phyloP scores from a whole-genome alignment of 306 rosid genomes.

The Rosa chinensis region DNA sequence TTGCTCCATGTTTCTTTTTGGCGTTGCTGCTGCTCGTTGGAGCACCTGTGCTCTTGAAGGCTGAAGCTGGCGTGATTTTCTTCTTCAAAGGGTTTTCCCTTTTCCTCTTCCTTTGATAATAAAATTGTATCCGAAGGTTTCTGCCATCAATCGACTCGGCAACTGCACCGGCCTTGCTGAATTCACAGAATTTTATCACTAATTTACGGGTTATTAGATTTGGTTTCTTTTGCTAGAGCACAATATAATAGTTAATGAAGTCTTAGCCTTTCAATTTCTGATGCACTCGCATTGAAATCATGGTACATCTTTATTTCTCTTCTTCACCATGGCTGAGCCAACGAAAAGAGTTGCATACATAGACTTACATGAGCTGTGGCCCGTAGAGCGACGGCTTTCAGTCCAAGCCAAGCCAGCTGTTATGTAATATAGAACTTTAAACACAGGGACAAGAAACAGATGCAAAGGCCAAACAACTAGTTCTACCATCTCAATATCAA shows the following conservation, averaged over 20 bases:
- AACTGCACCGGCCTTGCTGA: background rate
- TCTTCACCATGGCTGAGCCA: background rate
- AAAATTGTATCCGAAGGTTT: too few relatives aligned
- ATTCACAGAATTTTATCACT: background rate
- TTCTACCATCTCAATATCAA: conserved; percentile 8
- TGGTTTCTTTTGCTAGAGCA: background rate
- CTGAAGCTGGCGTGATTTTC: too few relatives aligned
- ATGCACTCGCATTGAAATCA: background rate
- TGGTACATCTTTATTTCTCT: background rate
- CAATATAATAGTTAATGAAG: too few relatives aligned
- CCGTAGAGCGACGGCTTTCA: background rate
- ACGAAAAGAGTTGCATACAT: background rate
- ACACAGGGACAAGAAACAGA: background rate
- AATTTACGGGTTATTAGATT: background rate
- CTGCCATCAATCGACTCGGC: background rate
- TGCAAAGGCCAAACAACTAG: background rate
- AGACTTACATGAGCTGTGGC: background rate
- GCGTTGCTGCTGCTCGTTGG: too few relatives aligned
- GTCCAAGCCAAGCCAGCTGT: background rate
- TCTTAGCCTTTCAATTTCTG: background rate
- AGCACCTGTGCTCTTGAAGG: too few relatives aligned
- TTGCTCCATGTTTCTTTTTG: too few relatives aligned
- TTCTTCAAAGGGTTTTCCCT: too few relatives aligned
- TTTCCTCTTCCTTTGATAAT: too few relatives aligned
- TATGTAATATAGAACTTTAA: background rate